Base-by-base conservation (phyloP, 306 rosid species). In the Rosa multiflora region DNA sequence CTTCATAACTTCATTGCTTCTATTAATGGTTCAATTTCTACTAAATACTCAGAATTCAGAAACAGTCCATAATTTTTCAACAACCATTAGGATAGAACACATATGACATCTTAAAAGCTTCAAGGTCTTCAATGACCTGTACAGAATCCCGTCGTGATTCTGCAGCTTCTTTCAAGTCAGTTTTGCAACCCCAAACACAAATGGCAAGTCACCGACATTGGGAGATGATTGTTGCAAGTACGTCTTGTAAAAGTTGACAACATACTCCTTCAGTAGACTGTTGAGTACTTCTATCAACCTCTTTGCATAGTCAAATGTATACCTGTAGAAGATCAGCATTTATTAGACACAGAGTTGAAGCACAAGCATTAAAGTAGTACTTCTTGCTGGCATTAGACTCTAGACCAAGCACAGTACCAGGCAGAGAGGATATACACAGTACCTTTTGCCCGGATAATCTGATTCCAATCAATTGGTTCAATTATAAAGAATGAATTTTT, bases 181-280 rank as follows among this genome's bases (percentile, higher is more conserved):
- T 83, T 83, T 87, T 86, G 89, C 97, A 89, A 82, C 98, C 97
- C 99, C 99, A 94, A 73, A 94, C 85, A 52, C 95, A 89, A 74
- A 88, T 76, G 0, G 88, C 84, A 4, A 94, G 92, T 59, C 92
- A 82, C 55, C 97, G 82, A 78, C 97, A 88, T 85, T 87, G 1
- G 93, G 89, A 68, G 97, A 92, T 5, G 97, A 66, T 5, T 56
- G 83, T 55, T 85, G 90, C 44, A 94, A 49, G 75, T 91, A 94
- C 4, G 74, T 85, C 67, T 74, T 85, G 86, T 89, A 92, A 91
- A 92, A 94, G 80, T 91, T 82, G 77, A 92, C 56, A 55, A 94
- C 83, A 44, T 94, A 97, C 26, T 79, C 78, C 87, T 91, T 92
- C 76, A 77, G 81, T 78, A 92, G 80, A 86, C 83, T 83, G 52